Conservation (phyloP, 192 early-diverging fungal species). For the Kappamyces sp. region DNA sequence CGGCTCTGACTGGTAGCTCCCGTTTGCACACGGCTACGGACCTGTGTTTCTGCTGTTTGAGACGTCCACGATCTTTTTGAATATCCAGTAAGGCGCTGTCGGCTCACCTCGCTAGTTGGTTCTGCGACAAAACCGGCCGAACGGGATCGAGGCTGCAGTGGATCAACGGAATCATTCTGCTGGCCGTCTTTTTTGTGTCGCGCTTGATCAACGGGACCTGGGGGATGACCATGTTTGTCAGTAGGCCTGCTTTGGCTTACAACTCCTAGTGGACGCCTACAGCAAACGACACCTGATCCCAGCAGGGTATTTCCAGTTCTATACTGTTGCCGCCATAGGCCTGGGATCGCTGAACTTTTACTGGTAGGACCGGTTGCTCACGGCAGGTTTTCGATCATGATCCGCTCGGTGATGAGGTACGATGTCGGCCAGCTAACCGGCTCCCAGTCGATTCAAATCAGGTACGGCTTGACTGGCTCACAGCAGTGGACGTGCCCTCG, state of each 20-base stretch:
- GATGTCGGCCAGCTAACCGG: too few relatives aligned
- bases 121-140: constrained; percentile 83
- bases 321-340: not conserved
- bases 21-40: constrained; percentile 83
- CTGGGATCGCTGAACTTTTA: constrained; percentile 9
- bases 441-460: too few relatives aligned
- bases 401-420: constrained; percentile 9
- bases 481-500: too few relatives aligned
- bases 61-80: constrained; percentile 81
- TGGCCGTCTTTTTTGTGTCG: constrained; percentile 66
- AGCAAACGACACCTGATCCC: too few relatives aligned
- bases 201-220: constrained; percentile 67
- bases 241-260: constrained; percentile 27
- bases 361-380: not conserved
- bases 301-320: not conserved
- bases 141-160: constrained; percentile 75
- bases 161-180: constrained; percentile 74
- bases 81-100: constrained; percentile 51
- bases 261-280: not conserved
- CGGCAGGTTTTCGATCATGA: constrained; percentile 1
- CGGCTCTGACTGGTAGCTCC: constrained; percentile 30
- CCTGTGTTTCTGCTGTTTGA: constrained; percentile 86
- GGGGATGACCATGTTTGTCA: constrained; percentile 53
- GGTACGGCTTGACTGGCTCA: too few relatives aligned
- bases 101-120: constrained; percentile 42